These are phyloP conservation scores for Pisolithus thermaeus DNA, from an alignment of 1,284 basidiomycete species.

Conservation along the genomic window DNA sequence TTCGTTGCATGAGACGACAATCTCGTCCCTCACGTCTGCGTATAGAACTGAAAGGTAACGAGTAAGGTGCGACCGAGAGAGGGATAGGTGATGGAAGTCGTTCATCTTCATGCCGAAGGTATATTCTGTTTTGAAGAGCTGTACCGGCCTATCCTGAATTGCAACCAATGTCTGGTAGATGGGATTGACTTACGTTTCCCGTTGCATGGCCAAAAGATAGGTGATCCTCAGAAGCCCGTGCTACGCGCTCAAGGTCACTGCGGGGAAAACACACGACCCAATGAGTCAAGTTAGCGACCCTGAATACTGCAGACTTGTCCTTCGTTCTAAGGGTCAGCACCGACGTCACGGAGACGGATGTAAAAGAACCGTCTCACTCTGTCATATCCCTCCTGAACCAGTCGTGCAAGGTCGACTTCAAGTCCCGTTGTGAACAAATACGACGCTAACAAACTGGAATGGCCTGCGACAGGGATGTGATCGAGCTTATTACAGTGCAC, in stretches of 20 bases:
- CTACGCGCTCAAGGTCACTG: neutral
- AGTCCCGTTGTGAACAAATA: neutral
- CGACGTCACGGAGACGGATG: neutral
- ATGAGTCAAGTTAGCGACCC: neutral
- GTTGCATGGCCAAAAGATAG: neutral
- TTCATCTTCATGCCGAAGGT: slow-evolving; percentile 22
- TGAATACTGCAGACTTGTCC: neutral
- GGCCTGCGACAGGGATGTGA: neutral
- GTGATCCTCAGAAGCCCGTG: neutral
- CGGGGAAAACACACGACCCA: neutral
- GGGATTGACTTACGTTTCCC: neutral
- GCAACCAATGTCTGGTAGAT: neutral
- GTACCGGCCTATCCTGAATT: neutral
- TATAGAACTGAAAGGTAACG: slow-evolving; percentile 24
- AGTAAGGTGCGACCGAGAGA: slow-evolving; percentile 25
- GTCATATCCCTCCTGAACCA: neutral
- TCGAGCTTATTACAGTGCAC: neutral
- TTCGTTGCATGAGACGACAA: slow-evolving; percentile 26
- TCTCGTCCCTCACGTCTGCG: slow-evolving; percentile 29
- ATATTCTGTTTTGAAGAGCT: slow-evolving; percentile 10
- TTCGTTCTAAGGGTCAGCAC: neutral
- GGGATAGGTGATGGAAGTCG: slow-evolving; percentile 24
- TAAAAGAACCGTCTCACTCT: neutral
- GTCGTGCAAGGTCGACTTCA: neutral
- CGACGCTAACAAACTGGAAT: neutral